Evolutionary conservation across 2,329 filamentous ascomycete species (phyloP).

Genomic region (Nemania sp.): DNA sequence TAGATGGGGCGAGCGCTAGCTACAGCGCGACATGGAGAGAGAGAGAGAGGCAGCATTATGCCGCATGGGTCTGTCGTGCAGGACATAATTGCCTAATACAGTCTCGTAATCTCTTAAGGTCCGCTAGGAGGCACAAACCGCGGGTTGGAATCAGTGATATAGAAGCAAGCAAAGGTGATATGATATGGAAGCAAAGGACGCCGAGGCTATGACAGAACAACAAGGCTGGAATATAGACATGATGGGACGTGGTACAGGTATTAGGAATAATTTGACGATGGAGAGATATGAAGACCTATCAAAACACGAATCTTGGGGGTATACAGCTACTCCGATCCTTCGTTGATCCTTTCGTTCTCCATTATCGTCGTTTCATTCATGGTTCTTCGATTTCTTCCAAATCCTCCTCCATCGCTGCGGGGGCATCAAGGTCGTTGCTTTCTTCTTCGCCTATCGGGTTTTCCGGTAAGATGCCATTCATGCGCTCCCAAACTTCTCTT

Average conservation of each 20-base stretch:
- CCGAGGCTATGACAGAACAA: slow-evolving; percentile 19
- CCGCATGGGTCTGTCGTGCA: no score
- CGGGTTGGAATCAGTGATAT: no score
- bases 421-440: slow-evolving; percentile 22
- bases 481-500: slow-evolving; percentile 74
- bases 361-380: slow-evolving; percentile 14
- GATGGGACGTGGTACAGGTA: slow-evolving; percentile 8
- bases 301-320: slow-evolving; percentile 19
- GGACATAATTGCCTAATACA: no score
- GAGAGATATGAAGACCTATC: slow-evolving; percentile 1
- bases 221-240: slow-evolving; percentile 12
- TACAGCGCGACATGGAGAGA: no score
- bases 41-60: no score
- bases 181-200: slow-evolving; percentile 18
- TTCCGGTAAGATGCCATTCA: slow-evolving; percentile 60
- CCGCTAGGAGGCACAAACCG: no score
- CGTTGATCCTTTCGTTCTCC: not conserved
- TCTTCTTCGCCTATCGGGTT: slow-evolving; percentile 48
- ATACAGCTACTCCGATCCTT: slow-evolving; percentile 14
- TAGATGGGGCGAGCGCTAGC: no score
- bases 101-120: no score
- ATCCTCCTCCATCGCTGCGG: slow-evolving; percentile 23
- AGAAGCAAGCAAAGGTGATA: slow-evolving; percentile 2
- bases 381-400: slow-evolving; percentile 21
- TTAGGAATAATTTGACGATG: not conserved